Percentiles rank a stretch among this genome's conserved stretches.
These are phyloP conservation scores for Melastoma candidum DNA, from an alignment of 441 rosid species.

Conservation along the genomic window DNA sequence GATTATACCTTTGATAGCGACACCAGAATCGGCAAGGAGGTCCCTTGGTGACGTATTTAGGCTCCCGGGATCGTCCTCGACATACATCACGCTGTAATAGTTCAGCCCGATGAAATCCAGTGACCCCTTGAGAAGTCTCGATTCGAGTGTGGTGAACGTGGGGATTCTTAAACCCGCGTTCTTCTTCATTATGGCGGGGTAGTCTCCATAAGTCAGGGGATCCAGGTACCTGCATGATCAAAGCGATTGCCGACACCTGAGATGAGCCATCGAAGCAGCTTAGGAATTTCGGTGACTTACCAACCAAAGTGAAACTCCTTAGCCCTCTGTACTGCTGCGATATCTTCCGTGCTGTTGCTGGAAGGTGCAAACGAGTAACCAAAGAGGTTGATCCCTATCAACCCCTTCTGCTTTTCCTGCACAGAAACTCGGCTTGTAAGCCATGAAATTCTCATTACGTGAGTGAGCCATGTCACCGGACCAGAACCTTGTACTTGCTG, in stretches of 20 bases:
- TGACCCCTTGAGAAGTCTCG: slow-evolving; percentile 13
- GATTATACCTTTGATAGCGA: slow-evolving; percentile 7
- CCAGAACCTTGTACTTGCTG: slow-evolving; percentile 13
- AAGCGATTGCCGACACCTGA: neutral
- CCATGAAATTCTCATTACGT: neutral
- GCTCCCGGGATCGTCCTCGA: slow-evolving; percentile 9
- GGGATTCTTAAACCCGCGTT: slow-evolving; percentile 17
- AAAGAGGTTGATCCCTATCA: slow-evolving; percentile 14
- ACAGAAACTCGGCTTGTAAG: neutral
- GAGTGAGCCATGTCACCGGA: neutral
- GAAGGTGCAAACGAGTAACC: slow-evolving; percentile 6
- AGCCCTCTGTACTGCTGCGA: slow-evolving; percentile 18
- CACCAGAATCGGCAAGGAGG: slow-evolving; percentile 6
- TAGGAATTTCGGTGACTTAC: slow-evolving; percentile 1
- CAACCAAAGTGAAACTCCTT: slow-evolving; percentile 17
- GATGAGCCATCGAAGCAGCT: neutral
- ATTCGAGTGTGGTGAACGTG: slow-evolving; percentile 14
- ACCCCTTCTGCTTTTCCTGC: slow-evolving; percentile 14
- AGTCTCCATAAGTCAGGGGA: slow-evolving; percentile 17
- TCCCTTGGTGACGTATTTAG: slow-evolving; percentile 13
- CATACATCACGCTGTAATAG: slow-evolving; percentile 5
- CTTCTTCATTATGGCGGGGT: slow-evolving; percentile 17
- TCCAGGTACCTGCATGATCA: slow-evolving; percentile 14
- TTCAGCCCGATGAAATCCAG: slow-evolving; percentile 13
- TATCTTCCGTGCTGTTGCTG: slow-evolving; percentile 15